Base-by-base conservation (phyloP, 495 filamentous ascomycete genomes). In the Hamigera avellanea region DNA sequence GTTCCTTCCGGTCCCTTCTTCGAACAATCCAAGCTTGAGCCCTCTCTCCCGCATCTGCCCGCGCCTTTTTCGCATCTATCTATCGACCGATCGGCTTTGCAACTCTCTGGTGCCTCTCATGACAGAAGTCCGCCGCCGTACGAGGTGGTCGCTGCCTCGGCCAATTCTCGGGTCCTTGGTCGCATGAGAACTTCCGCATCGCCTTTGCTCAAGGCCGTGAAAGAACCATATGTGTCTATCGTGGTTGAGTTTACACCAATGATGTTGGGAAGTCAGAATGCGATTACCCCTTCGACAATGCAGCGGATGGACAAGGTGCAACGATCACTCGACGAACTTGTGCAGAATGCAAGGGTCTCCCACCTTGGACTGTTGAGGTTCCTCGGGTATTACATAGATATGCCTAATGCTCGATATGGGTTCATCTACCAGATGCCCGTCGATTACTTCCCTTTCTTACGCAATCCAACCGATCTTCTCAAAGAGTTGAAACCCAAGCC, bases 341-440 rank as follows among this genome's bases (percentile, higher is more conserved):
- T 66, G 12, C 62, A 66, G 33, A 68, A 68, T 32, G 75, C 72
- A 34, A 36, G 82, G 56, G 56, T 76, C 46, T 55, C 67, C 8
- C 65, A 75, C 31, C 52, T 68, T 9, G 80, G 77, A 2, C 72
- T 83, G 0, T 72, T 89, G 62, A 73, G 72, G 28, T 72, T 93
- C 39, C 53, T 93, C 17, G 87, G 84, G n/a, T 95, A 86, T 53
- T 84, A 82, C 43, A 75, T 88, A 50, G 86, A 94, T 53, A 72
- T 83, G 46, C 69, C 71, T 6, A 71, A 83, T 50, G 78, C 81
- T 8, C 72, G 85, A 7, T 80, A 85, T 52, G 86, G 83, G 15
- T 69, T 95, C 32, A 72, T 95, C 33, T 95, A 87, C 47, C 77
- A 84, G 36, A 78, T 93, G 48, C 87, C 87, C 0, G 65, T 73